phyloP scores from a whole-genome alignment of 306 rosid genomes.

The Castanospermum australe region DNA sequence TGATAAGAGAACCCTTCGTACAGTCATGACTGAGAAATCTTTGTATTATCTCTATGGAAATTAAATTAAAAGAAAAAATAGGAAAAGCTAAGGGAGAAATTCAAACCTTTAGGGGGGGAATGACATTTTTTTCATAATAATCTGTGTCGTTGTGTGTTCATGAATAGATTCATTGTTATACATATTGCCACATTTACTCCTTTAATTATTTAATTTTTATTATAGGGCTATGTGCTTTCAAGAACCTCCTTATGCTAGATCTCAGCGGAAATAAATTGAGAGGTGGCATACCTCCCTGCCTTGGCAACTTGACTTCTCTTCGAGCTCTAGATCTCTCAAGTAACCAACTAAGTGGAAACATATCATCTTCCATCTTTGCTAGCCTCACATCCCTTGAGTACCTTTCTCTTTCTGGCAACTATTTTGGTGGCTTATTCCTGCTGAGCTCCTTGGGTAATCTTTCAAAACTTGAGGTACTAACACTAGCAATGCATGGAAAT shows the following conservation, averaged over 20 bases:
- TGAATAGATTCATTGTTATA: not conserved
- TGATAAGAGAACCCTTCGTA: not conserved
- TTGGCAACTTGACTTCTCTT: conserved; percentile 15
- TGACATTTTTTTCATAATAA: not conserved
- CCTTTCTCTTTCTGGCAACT: conserved; percentile 2
- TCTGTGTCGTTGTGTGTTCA: not conserved
- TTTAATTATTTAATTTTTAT: not conserved
- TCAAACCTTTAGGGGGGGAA: not conserved
- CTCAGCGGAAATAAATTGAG: not conserved
- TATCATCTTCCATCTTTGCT: not conserved
- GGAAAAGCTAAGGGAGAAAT: not conserved
- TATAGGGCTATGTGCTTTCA: conserved; percentile 5
- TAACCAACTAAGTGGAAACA: conserved; percentile 4
- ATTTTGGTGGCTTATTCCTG: conserved; percentile 11
- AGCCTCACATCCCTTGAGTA: not conserved
- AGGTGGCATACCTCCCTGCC: conserved; percentile 16
- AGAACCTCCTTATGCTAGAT: conserved; percentile 2
- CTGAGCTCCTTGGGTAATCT: conserved; percentile 19
- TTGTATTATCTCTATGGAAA: not conserved
- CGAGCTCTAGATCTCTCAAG: conserved; percentile 8
- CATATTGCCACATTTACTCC: not conserved
- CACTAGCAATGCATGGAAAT: not conserved
- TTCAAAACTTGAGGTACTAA: not conserved
- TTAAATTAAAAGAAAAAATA: not conserved
- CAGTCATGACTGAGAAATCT: not conserved